These are phyloP conservation scores for Penicillium hordei DNA, from an alignment of 2,329 filamentous ascomycete species.

Conservation along the genomic window DNA sequence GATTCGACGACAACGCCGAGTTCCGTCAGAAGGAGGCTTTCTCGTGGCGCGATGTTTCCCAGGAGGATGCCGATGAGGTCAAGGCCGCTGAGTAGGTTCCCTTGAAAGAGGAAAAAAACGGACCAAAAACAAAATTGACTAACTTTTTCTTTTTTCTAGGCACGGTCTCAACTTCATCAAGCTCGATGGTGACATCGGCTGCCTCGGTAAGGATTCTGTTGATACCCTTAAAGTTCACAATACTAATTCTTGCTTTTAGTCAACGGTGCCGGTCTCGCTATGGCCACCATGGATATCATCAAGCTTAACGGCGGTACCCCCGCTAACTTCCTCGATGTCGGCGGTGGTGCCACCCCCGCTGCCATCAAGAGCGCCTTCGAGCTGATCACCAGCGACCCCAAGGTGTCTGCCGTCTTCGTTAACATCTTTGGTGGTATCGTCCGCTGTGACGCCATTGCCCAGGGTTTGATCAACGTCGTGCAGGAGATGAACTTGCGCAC, in stretches of 20 bases:
- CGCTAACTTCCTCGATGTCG: slow-evolving; percentile 98
- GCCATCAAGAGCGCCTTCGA: slow-evolving; percentile 98
- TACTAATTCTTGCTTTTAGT: slow-evolving; percentile 49
- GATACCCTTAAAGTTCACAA: not conserved
- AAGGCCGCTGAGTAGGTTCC: slow-evolving; percentile 76
- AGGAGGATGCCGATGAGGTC: slow-evolving; percentile 97
- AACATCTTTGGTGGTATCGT: slow-evolving; percentile 99
- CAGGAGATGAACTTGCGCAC: slow-evolving; percentile 93
- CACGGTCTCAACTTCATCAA: slow-evolving; percentile 98
- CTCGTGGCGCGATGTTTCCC: slow-evolving; percentile 85
- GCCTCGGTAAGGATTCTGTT: slow-evolving; percentile 56
- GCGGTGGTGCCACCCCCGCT: slow-evolving; percentile 92
- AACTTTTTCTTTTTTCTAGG: slow-evolving; percentile 26
- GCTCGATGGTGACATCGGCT: slow-evolving; percentile 98
- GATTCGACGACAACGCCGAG: slow-evolving; percentile 97
- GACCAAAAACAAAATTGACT: not conserved
- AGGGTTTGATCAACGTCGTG: slow-evolving; percentile 92
- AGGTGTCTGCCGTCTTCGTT: slow-evolving; percentile 98
- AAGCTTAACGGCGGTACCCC: slow-evolving; percentile 96
- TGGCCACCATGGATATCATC: slow-evolving; percentile 99
- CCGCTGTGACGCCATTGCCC: slow-evolving; percentile 93
- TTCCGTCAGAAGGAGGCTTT: slow-evolving; percentile 98
- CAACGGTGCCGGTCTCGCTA: slow-evolving; percentile 97
- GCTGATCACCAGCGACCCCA: slow-evolving; percentile 96
- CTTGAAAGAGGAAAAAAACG: not conserved